These are phyloP conservation scores for Beauveria brongniartii DNA, from an alignment of 2,329 filamentous ascomycete species.

Conservation along the genomic window DNA sequence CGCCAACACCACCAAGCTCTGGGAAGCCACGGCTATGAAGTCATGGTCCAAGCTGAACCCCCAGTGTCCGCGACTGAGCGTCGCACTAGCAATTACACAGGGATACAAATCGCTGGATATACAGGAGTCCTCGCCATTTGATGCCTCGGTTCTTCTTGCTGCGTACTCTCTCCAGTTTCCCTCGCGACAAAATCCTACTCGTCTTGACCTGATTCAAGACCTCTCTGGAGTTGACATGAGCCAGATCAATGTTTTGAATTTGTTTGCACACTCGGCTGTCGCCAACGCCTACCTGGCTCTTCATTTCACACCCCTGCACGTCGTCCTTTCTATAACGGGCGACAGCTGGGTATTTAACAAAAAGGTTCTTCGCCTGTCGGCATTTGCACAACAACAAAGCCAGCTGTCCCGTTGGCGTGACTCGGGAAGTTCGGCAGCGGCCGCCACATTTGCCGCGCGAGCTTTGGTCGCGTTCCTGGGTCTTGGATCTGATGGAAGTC, in stretches of 20 bases:
- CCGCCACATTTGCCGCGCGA: slow-evolving; percentile 42
- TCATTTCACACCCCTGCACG: slow-evolving; percentile 49
- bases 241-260: slow-evolving; percentile 23
- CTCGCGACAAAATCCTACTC: slow-evolving; percentile 21
- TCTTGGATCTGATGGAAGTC: slow-evolving; percentile 12
- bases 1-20: slow-evolving; percentile 35
- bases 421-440: slow-evolving; percentile 36
- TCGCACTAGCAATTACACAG: slow-evolving; percentile 25
- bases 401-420: slow-evolving; percentile 38
- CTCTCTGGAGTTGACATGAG: slow-evolving; percentile 17
- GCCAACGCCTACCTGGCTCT: slow-evolving; percentile 49
- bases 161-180: slow-evolving; percentile 31
- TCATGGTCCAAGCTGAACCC: slow-evolving; percentile 36
- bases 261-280: slow-evolving; percentile 38
- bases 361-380: slow-evolving; percentile 37
- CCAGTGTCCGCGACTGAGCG: slow-evolving; percentile 18
- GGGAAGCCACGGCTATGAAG: slow-evolving; percentile 38
- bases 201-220: slow-evolving; percentile 20
- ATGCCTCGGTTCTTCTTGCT: slow-evolving; percentile 33
- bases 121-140: slow-evolving; percentile 27
- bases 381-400: slow-evolving; percentile 39
- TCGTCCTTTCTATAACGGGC: slow-evolving; percentile 49
- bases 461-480: slow-evolving; percentile 40
- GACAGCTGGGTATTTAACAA: slow-evolving; percentile 50
- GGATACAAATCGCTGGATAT: slow-evolving; percentile 29